Evolutionary conservation across 2,329 filamentous ascomycete species (phyloP).

Genomic region (Furcasterigmium sp.): DNA sequence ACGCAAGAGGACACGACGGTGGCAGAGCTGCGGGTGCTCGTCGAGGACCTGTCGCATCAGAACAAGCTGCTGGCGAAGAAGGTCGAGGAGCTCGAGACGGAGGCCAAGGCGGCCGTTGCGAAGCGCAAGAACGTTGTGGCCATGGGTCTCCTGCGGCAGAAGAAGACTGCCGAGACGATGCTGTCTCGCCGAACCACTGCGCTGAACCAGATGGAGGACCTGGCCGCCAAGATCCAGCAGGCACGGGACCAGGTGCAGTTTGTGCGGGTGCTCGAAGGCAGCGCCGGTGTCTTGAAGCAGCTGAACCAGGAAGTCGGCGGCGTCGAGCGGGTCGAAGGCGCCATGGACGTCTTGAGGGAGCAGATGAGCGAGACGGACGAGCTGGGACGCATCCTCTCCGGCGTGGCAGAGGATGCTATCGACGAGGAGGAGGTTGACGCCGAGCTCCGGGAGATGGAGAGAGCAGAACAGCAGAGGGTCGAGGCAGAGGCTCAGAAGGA

Average conservation of each 20-base stretch:
- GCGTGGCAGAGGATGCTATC: constrained; percentile 30
- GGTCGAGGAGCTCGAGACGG: constrained; percentile 56
- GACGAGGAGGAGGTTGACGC: constrained; percentile 85
- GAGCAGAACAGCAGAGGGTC: constrained; percentile 48
- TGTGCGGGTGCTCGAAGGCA: constrained; percentile 75
- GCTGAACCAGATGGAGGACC: constrained; percentile 75
- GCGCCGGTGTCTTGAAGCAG: constrained; percentile 63
- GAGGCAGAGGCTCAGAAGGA: constrained; percentile 39
- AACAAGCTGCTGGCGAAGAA: constrained; percentile 62
- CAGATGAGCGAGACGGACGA: constrained; percentile 82
- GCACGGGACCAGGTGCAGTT: constrained; percentile 81
- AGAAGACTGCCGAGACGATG: constrained; percentile 73
- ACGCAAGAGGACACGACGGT: constrained; percentile 77
- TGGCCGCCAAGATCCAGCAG: constrained; percentile 78
- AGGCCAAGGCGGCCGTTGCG: constrained; percentile 65
- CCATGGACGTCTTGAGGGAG: constrained; percentile 70
- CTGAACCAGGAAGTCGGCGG: constrained; percentile 78
- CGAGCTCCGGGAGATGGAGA: constrained; percentile 74
- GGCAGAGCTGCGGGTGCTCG: constrained; percentile 75
- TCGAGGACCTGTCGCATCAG: constrained; percentile 68
- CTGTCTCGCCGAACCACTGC: constrained; percentile 68
- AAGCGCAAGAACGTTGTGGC: constrained; percentile 72
- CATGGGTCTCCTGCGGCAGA: constrained; percentile 72
- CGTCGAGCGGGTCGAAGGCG: constrained; percentile 66
- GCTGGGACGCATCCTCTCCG: constrained; percentile 64